Base-by-base conservation (phyloP, 2,329 filamentous ascomycete genomes). In the Monosporascus sp. region DNA sequence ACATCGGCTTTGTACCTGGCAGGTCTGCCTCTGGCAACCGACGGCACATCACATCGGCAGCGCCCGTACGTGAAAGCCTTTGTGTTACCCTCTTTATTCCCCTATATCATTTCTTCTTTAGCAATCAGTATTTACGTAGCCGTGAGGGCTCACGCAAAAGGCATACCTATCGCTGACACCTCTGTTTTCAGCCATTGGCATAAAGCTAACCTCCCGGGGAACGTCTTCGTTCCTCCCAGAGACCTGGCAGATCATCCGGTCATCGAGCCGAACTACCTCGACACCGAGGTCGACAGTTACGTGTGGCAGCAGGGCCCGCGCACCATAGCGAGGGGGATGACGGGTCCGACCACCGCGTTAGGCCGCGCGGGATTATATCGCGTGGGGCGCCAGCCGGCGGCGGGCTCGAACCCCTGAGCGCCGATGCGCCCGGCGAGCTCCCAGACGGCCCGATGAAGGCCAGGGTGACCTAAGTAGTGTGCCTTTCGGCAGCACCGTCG, bases 281-380 rank as follows among this genome's bases (percentile, higher is more conserved):
- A 52, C 17, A 61, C 61, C 5, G 60, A 59, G 28, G 61, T 62
- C 6, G 61, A 63, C 37, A 57, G n/a, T n/a, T n/a, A n/a, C n/a
- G n/a, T n/a, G 5, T 59, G 57, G 57, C 60, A 58, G 7, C 24
- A 58, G 9, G 56, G 57, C 0, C 43, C 61, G 24, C 52, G 55
- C n/a, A 48, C 38, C 18, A 49, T 56, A n/a, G 37, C 55, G 1
- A 28, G 26, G 2, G 38, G 62, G 17, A 60, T 61, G 57, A 51
- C 54, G 1, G 58, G 57, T n/a, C 26, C 8, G 7, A 28, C 26
- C 26, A 28, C 26, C 26, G 26, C 7, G 31, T 61, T 37, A 62
- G 60, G 3, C 38, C 46, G 3, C 44, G 20, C n/a, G 61, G 8
- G 61, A 60, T 18, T 56, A 56, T 7, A 53, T 58, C 5, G 44